A percentile compares a stretch with the other conserved stretches of the same genome.
Conservation (phyloP, 805 yeast genomes). For the Pichia scutulata region DNA sequence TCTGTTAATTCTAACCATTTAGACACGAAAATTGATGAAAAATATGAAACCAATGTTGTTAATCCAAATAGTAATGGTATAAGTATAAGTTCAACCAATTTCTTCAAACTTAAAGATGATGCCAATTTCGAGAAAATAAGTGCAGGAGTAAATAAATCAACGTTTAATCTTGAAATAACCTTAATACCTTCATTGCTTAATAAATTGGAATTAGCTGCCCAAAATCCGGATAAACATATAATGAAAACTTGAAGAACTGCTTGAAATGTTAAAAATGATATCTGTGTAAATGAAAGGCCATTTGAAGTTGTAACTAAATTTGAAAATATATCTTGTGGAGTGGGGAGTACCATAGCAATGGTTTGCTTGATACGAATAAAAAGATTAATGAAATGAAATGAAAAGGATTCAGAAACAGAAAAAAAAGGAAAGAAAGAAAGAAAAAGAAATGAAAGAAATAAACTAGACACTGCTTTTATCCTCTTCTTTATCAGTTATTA, state of each 20-base stretch:
- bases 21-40: constrained; percentile 52
- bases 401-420: too few species aligned
- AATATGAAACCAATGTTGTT: constrained; percentile 68
- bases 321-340: constrained; percentile 3
- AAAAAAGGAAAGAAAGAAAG: not conserved
- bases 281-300: constrained; percentile 24
- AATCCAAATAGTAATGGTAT: constrained; percentile 82
- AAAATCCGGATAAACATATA: constrained; percentile 78
- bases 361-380: not conserved
- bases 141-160: constrained; percentile 91
- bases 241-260: constrained; percentile 88
- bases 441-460: not conserved
- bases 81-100: constrained; percentile 69
- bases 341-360: not conserved
- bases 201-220: constrained; percentile 70
- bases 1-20: constrained; percentile 49
- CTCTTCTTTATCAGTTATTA: not conserved
- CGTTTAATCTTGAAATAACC: constrained; percentile 68
- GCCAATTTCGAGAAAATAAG: constrained; percentile 80
- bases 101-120: constrained; percentile 59
- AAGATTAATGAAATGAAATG: not conserved
- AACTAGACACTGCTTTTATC: too few species aligned
- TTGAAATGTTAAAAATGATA: constrained; percentile 71
- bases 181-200: constrained; percentile 71
- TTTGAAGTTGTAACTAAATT: constrained; percentile 2